These are phyloP conservation scores for Stenocarpella maydis DNA, from an alignment of 2,329 filamentous ascomycete genomes.

Conservation along the genomic window DNA sequence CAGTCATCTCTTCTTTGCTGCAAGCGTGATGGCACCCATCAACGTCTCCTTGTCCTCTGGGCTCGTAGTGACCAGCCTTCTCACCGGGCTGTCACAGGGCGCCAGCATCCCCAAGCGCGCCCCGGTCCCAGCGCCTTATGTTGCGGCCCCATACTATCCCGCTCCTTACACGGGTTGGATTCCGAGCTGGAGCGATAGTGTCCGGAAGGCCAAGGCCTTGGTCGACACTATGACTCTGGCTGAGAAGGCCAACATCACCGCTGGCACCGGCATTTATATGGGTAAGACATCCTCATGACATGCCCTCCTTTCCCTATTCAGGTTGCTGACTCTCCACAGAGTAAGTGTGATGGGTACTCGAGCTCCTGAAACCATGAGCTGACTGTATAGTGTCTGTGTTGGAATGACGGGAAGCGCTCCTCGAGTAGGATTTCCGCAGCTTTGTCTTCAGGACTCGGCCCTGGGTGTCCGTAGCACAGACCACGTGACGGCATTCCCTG, in stretches of 20 bases:
- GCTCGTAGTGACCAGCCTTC: conserved; percentile 27
- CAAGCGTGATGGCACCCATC: conserved; percentile 28
- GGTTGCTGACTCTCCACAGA: conserved; percentile 36
- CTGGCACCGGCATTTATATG: conserved; percentile 77
- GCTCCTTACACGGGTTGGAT: conserved; percentile 77
- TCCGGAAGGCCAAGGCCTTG: conserved; percentile 71
- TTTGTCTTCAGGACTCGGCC: conserved; percentile 77
- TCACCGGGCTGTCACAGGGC: conserved; percentile 37
- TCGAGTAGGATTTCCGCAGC: conserved; percentile 74
- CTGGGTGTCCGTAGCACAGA: conserved; percentile 77
- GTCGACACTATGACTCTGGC: conserved; percentile 81
- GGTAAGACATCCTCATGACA: conserved; percentile 48
- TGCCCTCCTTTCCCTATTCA: background rate
- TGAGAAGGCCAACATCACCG: conserved; percentile 81
- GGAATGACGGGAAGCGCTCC: conserved; percentile 78
- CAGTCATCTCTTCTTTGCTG: conserved; percentile 20
- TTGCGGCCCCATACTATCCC: conserved; percentile 73
- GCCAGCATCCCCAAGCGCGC: conserved; percentile 40
- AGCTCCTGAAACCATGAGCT: conserved; percentile 10
- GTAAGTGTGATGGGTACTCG: conserved; percentile 35
- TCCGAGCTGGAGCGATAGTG: conserved; percentile 73
- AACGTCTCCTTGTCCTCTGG: conserved; percentile 11
- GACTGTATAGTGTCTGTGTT: conserved; percentile 65
- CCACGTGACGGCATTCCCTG: conserved; percentile 78
- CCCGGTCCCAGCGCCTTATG: conserved; percentile 46